Conservation (phyloP, 1,284 basidiomycete species). For the Cryptococcus neoformans region DNA sequence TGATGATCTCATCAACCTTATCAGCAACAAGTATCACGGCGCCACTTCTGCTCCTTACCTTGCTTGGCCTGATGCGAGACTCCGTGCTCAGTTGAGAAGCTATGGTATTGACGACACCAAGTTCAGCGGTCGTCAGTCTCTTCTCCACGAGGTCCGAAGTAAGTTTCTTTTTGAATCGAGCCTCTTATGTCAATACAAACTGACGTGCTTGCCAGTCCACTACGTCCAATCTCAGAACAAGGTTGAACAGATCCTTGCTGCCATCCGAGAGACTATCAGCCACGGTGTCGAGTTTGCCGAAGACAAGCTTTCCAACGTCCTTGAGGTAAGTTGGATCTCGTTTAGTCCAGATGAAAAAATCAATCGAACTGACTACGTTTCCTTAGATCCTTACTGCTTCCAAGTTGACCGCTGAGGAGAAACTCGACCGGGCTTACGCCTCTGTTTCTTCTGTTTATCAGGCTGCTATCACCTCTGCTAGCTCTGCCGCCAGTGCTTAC, state of each 20-base stretch:
- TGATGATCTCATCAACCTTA: constrained; percentile 55
- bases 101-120: constrained; percentile 65
- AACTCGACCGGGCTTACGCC: constrained; percentile 43
- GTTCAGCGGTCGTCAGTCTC: constrained; percentile 61
- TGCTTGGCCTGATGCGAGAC: constrained; percentile 83
- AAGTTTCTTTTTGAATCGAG: constrained; percentile 9
- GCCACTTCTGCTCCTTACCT: constrained; percentile 61
- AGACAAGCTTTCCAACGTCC: constrained; percentile 56
- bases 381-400: constrained; percentile 34
- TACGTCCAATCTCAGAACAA: constrained; percentile 63
- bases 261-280: constrained; percentile 61
- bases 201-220: constrained; percentile 49
- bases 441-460: constrained; percentile 36
- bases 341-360: constrained; percentile 40
- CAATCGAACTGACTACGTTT: constrained; percentile 24
- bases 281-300: constrained; percentile 64
- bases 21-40: constrained; percentile 48
- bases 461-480: constrained; percentile 32
- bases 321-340: constrained; percentile 16
- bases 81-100: constrained; percentile 76
- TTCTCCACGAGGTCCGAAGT: constrained; percentile 68
- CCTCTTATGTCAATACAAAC: constrained; percentile 5
- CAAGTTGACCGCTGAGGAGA: constrained; percentile 47
- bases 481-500: constrained; percentile 27
- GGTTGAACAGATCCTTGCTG: constrained; percentile 59